Base-by-base conservation (phyloP, 306 rosid genomes). In the Cicer pinnatifidum region DNA sequence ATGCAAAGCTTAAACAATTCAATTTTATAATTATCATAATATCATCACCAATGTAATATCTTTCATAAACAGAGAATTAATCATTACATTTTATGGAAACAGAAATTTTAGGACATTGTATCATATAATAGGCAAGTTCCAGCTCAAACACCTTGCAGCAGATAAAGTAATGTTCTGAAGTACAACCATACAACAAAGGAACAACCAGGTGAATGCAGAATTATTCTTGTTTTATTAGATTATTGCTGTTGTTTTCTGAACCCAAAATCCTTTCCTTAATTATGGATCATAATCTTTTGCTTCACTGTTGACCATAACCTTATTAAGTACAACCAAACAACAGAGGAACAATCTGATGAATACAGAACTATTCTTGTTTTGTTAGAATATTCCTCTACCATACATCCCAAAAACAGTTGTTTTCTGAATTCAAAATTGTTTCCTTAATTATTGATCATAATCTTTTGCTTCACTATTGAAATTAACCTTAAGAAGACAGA, bases 71-170 rank as follows among this genome's bases (percentile, higher is more conserved):
- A 19, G n/a, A 33, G 37, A 53, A 46, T 13, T 52, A 56, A 59
- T 20, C 62, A 2, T 51, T 41, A 77, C 11, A 58, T 4, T 56
- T 58, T 48, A 67, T 6, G 72, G 23, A 1, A 40, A 35, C 48
- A 19, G 33, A 46, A 59, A 33, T 40, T 38, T 82, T 45, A 61
- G 51, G 23, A 67, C 13, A 61, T 23, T 7, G 3, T 51, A 68
- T 61, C 20, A 19, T 5, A 60, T 17, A 52, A 67, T 52, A 68
- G 37, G 35, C 35, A 28, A 28, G 35, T 28, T 54, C 35, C 1
- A 66, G 33, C 68, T 72, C 66, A 41, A 50, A 16, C 57, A 72
- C 61, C 78, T 46, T 63, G 72, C 65, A 57, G 47, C 38, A 56
- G 62, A 52, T 20, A 39, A 57, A 77, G 58, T 37, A 61, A 35